These are phyloP conservation scores for Neurospora crassa DNA, from an alignment of 2,329 filamentous ascomycete genomes.

Conservation along the genomic window DNA sequence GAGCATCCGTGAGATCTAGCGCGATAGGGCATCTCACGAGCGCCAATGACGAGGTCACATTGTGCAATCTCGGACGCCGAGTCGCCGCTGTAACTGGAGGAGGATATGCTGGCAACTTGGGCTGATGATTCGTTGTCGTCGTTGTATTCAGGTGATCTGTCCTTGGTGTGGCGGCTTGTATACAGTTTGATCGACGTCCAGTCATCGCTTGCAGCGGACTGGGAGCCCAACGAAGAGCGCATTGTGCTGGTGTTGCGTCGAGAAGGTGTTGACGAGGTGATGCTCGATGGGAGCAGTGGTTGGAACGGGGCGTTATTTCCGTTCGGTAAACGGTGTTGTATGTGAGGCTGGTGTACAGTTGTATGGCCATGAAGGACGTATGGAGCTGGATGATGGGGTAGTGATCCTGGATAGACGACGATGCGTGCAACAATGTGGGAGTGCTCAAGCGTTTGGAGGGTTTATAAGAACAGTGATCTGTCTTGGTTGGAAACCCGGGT, in stretches of 20 bases:
- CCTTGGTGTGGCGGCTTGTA: slow-evolving; percentile 7
- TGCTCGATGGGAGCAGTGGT: not conserved
- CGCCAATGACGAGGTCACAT: not conserved
- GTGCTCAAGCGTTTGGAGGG: not conserved
- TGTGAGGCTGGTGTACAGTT: not conserved
- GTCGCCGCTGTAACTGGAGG: slow-evolving; percentile 1
- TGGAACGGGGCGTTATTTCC: not conserved
- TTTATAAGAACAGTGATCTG: not conserved
- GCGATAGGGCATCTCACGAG: not conserved
- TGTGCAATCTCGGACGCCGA: not conserved
- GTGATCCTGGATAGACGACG: not conserved
- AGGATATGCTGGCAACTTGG: slow-evolving; percentile 10
- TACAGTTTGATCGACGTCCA: slow-evolving; percentile 5
- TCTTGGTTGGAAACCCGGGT: not conserved
- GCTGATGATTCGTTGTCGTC: slow-evolving; percentile 14
- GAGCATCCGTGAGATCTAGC: slow-evolving; percentile 7
- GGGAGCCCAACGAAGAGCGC: not conserved
- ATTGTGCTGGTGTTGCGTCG: not conserved
- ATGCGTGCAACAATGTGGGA: not conserved
- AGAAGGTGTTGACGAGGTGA: not conserved
- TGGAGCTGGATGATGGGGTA: not conserved
- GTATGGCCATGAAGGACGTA: not conserved
- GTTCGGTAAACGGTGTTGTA: not conserved
- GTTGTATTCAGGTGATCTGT: slow-evolving; percentile 17
- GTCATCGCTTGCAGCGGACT: not conserved